phyloP scores from a whole-genome alignment of 345 rosid genomes.

The Rubroshorea leprosula region DNA sequence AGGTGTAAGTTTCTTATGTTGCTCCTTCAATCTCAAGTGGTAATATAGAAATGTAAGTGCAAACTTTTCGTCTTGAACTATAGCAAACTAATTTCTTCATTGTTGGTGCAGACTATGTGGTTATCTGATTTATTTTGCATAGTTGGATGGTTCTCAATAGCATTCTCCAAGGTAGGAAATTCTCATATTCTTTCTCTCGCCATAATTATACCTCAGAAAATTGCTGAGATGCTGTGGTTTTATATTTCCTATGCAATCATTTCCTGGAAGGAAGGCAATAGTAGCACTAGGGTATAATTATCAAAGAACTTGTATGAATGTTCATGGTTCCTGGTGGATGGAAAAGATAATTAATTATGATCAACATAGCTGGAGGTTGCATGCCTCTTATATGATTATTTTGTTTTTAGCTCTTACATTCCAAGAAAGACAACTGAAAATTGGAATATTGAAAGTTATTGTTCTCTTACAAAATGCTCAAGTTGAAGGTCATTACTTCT shows the following conservation, averaged over 20 bases:
- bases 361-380: no score
- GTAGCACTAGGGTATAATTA: no score
- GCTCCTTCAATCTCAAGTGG: conserved; percentile 41
- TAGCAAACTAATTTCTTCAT: conserved; percentile 38
- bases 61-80: conserved; percentile 62
- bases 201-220: conserved; percentile 3
- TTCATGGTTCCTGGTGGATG: no score
- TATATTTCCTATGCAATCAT: background rate
- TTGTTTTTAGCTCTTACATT: no score
- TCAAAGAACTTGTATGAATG: no score
- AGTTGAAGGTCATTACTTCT: no score
- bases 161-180: conserved; percentile 36
- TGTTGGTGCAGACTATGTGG: conserved; percentile 48
- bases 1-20: conserved; percentile 15
- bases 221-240: conserved; percentile 25
- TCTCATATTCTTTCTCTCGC: background rate
- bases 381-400: conserved; percentile 25
- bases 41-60: no score
- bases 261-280: background rate
- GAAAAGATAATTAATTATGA: no score
- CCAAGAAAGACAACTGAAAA: no score
- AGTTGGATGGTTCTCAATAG: conserved; percentile 51
- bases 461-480: no score
- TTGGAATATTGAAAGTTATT: no score
- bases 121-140: conserved; percentile 39